phyloP scores from a whole-genome alignment of 2,329 filamentous ascomycete genomes.

The Penicillium sp. region DNA sequence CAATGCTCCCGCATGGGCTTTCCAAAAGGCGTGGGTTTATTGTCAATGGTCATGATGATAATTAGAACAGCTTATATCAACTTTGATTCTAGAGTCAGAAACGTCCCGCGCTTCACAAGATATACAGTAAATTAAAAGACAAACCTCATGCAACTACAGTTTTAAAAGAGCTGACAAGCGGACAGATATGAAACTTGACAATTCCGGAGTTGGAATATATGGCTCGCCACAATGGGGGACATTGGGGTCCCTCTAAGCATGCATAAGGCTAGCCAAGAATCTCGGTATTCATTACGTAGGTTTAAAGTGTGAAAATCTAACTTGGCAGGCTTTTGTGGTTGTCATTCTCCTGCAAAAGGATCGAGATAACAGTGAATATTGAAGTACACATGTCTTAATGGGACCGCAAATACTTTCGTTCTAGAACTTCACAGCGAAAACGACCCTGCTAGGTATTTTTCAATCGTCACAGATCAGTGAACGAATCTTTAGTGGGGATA shows the following conservation, averaged over 20 bases:
- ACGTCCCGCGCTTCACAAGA: not conserved
- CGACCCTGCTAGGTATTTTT: too few relatives aligned
- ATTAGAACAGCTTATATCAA: not conserved
- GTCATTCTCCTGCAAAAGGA: too few relatives aligned
- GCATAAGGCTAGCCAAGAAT: too few relatives aligned
- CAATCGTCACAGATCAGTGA: too few relatives aligned
- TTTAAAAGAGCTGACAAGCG: not conserved
- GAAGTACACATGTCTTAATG: too few relatives aligned
- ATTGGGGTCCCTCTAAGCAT: not conserved
- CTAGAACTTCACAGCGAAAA: too few relatives aligned
- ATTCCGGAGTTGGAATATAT: not conserved
- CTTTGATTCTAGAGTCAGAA: not conserved
- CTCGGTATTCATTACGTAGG: too few relatives aligned
- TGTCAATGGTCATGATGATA: slow-evolving; percentile 4
- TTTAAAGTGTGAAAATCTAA: too few relatives aligned
- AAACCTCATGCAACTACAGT: not conserved
- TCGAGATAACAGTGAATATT: too few relatives aligned
- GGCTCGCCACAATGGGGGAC: not conserved
- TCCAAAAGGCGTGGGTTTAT: slow-evolving; percentile 47
- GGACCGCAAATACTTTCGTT: too few relatives aligned
- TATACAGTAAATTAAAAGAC: not conserved
- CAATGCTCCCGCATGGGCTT: slow-evolving; percentile 64
- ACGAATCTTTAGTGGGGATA: too few relatives aligned
- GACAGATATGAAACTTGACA: not conserved
- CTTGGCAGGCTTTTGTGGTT: too few relatives aligned